Evolutionary conservation across 345 rosid genomes (phyloP).

Genomic region (Eucalyptus regnans): DNA sequence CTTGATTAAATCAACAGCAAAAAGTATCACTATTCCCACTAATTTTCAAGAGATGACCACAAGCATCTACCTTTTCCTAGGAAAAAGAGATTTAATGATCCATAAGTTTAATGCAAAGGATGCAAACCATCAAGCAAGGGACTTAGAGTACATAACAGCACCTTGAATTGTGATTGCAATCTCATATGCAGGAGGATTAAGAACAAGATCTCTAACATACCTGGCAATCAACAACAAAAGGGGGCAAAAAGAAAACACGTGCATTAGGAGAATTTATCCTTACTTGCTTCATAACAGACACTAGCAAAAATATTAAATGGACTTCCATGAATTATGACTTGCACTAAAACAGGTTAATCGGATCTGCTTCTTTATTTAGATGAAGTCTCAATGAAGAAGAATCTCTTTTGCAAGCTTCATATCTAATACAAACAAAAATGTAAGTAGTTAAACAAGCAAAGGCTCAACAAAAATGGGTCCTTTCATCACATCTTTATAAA

Average conservation of each 20-base stretch:
- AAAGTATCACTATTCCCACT: neutral
- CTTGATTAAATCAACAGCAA: neutral
- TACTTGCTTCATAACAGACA: neutral
- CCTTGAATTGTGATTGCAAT: slow-evolving; percentile 88
- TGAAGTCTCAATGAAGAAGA: neutral
- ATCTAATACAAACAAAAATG: neutral
- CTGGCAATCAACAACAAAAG: slow-evolving; percentile 13
- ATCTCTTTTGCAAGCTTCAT: neutral
- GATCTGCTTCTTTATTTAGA: neutral
- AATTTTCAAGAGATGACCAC: neutral
- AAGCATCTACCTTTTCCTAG: neutral
- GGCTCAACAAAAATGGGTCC: neutral
- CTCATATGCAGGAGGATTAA: slow-evolving; percentile 90
- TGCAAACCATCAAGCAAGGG: neutral
- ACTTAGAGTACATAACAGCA: neutral
- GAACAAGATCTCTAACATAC: slow-evolving; percentile 84
- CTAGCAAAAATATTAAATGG: neutral
- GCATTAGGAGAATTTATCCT: neutral
- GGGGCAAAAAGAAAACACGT: neutral
- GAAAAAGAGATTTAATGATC: neutral
- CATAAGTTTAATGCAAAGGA: neutral
- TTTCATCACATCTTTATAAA: neutral
- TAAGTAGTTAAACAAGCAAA: neutral
- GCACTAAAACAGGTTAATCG: neutral
- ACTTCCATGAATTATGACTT: neutral